These are phyloP conservation scores for Salix arbutifolia DNA, from an alignment of 345 rosid genomes.

Conservation along the genomic window DNA sequence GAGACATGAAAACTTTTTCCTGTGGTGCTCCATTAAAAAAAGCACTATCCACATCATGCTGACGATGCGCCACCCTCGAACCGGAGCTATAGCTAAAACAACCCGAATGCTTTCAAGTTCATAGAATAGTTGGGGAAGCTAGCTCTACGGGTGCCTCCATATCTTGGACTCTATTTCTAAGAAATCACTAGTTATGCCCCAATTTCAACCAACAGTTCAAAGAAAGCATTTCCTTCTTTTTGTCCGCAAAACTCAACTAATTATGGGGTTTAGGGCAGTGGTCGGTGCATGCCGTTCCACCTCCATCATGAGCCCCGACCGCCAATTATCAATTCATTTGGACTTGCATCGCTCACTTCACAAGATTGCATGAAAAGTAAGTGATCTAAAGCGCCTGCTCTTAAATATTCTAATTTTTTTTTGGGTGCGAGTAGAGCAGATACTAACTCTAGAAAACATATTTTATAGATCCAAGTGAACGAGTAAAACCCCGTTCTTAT, in stretches of 20 bases:
- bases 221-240: neutral
- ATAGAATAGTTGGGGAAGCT: neutral
- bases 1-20: too few relatives aligned
- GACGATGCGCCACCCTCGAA: too few relatives aligned
- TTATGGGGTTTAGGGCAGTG: neutral
- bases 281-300: constrained; percentile 7
- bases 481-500: too few relatives aligned
- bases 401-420: too few relatives aligned
- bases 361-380: neutral
- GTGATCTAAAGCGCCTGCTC: neutral
- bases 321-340: neutral
- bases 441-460: too few relatives aligned
- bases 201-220: neutral
- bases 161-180: neutral
- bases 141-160: neutral
- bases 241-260: too few relatives aligned
- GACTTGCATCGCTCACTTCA: neutral
- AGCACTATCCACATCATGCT: too few relatives aligned
- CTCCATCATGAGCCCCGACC: neutral
- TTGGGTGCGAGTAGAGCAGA: too few relatives aligned
- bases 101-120: neutral
- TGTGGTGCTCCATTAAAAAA: too few relatives aligned
- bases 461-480: too few relatives aligned
- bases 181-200: neutral
- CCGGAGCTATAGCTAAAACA: too few relatives aligned